These are phyloP conservation scores for Debaryomyces tyrocola DNA, from an alignment of 805 yeast species.

Conservation along the genomic window DNA sequence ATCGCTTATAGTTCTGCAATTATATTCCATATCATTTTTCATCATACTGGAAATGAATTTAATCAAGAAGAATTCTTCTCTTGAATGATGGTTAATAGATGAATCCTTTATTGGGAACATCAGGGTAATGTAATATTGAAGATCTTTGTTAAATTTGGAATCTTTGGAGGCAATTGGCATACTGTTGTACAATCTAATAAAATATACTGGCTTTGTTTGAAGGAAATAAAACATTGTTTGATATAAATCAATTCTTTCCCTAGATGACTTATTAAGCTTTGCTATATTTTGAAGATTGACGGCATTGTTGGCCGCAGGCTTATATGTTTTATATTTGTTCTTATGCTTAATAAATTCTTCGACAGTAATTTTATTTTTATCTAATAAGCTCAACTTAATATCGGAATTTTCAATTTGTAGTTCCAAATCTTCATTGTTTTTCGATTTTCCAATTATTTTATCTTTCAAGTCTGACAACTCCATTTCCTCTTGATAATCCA, in stretches of 20 bases:
- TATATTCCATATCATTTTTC: conserved; percentile 36
- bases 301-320: conserved; percentile 15
- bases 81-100: conserved; percentile 35
- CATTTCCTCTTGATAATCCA: conserved; percentile 74
- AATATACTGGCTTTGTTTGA: conserved; percentile 79
- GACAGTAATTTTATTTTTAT: conserved; percentile 74
- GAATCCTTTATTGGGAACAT: conserved; percentile 34
- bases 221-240: conserved; percentile 78
- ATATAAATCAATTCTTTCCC: conserved; percentile 61
- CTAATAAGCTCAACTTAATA: conserved; percentile 72
- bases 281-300: conserved; percentile 24
- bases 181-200: conserved; percentile 52
- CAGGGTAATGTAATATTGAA: conserved; percentile 21
- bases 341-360: conserved; percentile 62
- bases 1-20: conserved; percentile 30
- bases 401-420: conserved; percentile 73
- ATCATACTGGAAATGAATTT: conserved; percentile 54
- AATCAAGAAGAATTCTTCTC: conserved; percentile 72
- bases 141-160: conserved; percentile 17
- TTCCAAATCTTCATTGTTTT: conserved; percentile 69
- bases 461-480: conserved; percentile 67
- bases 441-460: conserved; percentile 66
- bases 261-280: conserved; percentile 38
- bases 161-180: conserved; percentile 25
- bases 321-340: conserved; percentile 29